Base-by-base conservation (phyloP, 73 alveolate genomes). In the Tetrahymena elliotti region DNA sequence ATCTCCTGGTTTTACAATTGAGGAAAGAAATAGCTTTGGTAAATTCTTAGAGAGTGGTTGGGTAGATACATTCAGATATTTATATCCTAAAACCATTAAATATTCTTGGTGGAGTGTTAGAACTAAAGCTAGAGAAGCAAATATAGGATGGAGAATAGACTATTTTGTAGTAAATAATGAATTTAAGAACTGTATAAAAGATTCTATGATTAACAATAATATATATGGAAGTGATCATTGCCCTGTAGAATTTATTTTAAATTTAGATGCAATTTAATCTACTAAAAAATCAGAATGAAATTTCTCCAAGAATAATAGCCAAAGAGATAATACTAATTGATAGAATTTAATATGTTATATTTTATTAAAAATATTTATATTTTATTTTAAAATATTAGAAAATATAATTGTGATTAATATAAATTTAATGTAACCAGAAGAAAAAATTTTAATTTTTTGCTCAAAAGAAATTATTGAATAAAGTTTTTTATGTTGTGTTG, bases 91-190 rank as follows among this genome's bases (percentile, higher is more conserved):
- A 9, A 96, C 93, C 20, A 94, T 92, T 16, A 54, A 94, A 94
- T 98, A 96, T 92, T 93, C 98, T 53, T 98, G 88, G 92, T 98
- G 97, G 97, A 84, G 97, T 40, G 84, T 93, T 53, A 97, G 98
- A 95, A 94, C 96, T 13, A 95, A 93, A 27, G 96, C 96, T n/a
- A 96, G 98, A 95, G 92, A 88, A 13, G 94, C 96, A 37, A 95
- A 97, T 93, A 96, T 96, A 95, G 99, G 99, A 9, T 98, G 99
- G 99, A 95, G 99, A 93, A 94, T 98, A 38, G 99, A 98, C 94
- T 97, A 97, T 93, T 97, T 97, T 68, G 96, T 98, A 20, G 96
- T 97, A 1, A 93, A 47, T 41, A n/a, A 92, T n/a, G 47, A 35
- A 37, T 88, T 94, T 39, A 39, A 34, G 35, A 34, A 38, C n/a